Percentiles rank a stretch among this genome's conserved stretches.
phyloP scores from a whole-genome alignment of 2,329 filamentous ascomycete genomes.

The Cordyceps pruinosa region DNA sequence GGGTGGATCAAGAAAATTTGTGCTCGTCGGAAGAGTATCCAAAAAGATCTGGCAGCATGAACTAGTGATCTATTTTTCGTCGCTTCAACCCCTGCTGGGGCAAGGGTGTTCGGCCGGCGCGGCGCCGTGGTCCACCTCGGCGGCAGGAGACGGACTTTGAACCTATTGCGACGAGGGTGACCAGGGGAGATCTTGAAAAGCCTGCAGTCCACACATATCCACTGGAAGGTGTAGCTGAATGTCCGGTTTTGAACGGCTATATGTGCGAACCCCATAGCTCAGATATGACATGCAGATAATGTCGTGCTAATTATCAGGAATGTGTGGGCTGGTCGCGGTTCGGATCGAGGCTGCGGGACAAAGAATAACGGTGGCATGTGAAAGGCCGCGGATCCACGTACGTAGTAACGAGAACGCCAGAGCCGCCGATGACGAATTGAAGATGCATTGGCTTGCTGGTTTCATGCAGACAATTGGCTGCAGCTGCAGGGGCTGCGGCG shows the following conservation, averaged over 20 bases:
- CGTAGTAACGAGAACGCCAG: background rate
- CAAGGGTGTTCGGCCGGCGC: background rate
- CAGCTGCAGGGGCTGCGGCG: background rate
- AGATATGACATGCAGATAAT: background rate
- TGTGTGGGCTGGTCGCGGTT: constrained; percentile 2
- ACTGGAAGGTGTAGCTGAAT: background rate
- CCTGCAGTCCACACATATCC: background rate
- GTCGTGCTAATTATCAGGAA: background rate
- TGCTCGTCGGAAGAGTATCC: constrained; percentile 7
- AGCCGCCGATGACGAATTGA: background rate
- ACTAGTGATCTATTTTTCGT: constrained; percentile 9
- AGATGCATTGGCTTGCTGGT: background rate
- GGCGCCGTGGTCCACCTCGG: constrained; percentile 4
- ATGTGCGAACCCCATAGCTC: background rate
- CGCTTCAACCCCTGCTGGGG: background rate
- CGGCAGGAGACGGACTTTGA: constrained; percentile 5
- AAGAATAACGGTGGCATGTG: background rate
- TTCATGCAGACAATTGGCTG: background rate
- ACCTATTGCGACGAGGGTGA: background rate
- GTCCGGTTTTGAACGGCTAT: background rate
- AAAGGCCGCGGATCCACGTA: background rate
- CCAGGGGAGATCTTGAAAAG: constrained; percentile 1
- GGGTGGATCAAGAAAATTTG: constrained; percentile 8
- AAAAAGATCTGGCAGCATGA: constrained; percentile 8
- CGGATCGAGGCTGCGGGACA: background rate